These are phyloP conservation scores for Panicum miliaceum DNA, from an alignment of 176 grass and related monocot genomes.

Conservation along the genomic window DNA sequence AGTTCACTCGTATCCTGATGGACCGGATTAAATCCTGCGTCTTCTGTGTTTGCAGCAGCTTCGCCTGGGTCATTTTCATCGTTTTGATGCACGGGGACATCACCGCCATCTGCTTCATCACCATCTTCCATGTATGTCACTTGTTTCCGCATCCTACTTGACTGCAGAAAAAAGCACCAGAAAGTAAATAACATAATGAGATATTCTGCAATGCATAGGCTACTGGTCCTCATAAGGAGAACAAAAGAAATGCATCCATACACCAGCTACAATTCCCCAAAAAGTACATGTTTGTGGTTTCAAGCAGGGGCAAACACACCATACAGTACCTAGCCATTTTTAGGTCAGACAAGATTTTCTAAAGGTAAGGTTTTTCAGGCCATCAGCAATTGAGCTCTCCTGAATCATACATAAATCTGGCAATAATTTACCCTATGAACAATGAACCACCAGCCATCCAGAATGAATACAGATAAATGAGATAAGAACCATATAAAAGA, in stretches of 20 bases:
- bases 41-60: slow-evolving; percentile 30
- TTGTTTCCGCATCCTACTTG: slow-evolving; percentile 69
- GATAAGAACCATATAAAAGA: slow-evolving; percentile 17
- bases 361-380: neutral
- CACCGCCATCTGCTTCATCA: slow-evolving; percentile 50
- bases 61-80: slow-evolving; percentile 37
- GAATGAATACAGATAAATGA: neutral
- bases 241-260: slow-evolving; percentile 36
- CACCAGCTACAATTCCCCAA: neutral
- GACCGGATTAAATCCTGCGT: slow-evolving; percentile 32
- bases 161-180: slow-evolving; percentile 55
- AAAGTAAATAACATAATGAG: slow-evolving; percentile 31
- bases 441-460: neutral
- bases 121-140: slow-evolving; percentile 76
- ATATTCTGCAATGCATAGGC: neutral
- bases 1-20: slow-evolving; percentile 40
- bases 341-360: neutral
- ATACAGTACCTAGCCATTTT: slow-evolving; percentile 28
- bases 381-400: neutral
- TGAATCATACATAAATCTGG: neutral
- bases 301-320: neutral
- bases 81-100: slow-evolving; percentile 26
- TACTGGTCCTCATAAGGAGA: neutral
- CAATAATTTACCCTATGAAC: neutral
- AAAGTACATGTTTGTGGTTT: neutral